These are phyloP conservation scores for Gnomoniopsis sp. DNA, from an alignment of 2,329 filamentous ascomycete genomes.

Conservation along the genomic window DNA sequence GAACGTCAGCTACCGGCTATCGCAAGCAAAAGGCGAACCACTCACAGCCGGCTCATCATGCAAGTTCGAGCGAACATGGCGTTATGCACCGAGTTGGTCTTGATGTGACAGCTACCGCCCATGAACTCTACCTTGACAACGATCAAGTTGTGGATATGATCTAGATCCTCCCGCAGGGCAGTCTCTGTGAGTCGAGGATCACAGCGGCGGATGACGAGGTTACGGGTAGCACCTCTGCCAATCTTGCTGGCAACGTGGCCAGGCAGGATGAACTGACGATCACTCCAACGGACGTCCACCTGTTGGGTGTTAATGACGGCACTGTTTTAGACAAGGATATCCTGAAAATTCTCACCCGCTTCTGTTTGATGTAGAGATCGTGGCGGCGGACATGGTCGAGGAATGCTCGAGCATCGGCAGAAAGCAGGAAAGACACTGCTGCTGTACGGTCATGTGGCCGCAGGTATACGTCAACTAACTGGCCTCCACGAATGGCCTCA, in stretches of 20 bases:
- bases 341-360: conserved; percentile 49
- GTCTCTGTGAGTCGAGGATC: conserved; percentile 58
- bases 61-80: conserved; percentile 74
- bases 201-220: conserved; percentile 64
- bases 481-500: conserved; percentile 64
- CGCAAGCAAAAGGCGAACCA: conserved; percentile 9
- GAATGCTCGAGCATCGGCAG: conserved; percentile 61
- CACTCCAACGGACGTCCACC: conserved; percentile 67
- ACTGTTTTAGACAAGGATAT: neutral
- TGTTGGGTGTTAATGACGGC: conserved; percentile 30
- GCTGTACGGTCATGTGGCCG: conserved; percentile 56
- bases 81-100: conserved; percentile 73
- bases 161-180: conserved; percentile 67
- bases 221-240: conserved; percentile 64
- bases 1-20: neutral
- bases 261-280: conserved; percentile 65
- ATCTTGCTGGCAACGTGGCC: conserved; percentile 64
- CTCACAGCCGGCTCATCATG: conserved; percentile 64
- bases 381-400: conserved; percentile 60
- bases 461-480: conserved; percentile 66
- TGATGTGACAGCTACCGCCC: conserved; percentile 61
- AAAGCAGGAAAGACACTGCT: conserved; percentile 67
- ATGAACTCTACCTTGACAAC: conserved; percentile 63
- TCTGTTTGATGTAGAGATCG: conserved; percentile 66
- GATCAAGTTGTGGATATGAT: conserved; percentile 77